A percentile compares a stretch with the other conserved stretches of the same genome.
These are phyloP conservation scores for Iberis pinnata DNA, from an alignment of 345 rosid genomes.

Conservation along the genomic window DNA sequence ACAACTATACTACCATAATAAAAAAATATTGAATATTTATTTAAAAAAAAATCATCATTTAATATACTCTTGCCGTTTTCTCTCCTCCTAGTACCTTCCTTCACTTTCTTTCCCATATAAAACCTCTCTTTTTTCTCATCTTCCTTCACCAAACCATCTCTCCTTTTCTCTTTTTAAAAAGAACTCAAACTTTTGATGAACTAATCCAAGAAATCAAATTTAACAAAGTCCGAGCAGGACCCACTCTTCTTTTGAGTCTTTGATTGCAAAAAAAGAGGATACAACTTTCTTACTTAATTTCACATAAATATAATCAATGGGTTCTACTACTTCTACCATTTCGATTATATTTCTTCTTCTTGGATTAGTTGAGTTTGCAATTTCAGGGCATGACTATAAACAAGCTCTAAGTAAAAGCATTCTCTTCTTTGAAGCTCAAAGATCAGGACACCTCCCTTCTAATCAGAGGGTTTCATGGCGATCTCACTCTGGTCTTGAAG, in stretches of 20 bases:
- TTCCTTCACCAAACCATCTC: constrained; percentile 25
- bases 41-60: neutral
- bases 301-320: constrained; percentile 9
- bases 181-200: constrained; percentile 10
- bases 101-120: constrained; percentile 43
- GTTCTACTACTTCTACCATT: constrained; percentile 12
- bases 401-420: constrained; percentile 84
- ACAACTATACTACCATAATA: neutral
- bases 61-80: constrained; percentile 26
- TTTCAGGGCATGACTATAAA: constrained; percentile 79
- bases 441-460: constrained; percentile 83
- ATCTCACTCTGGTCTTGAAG: constrained; percentile 70
- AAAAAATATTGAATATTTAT: neutral
- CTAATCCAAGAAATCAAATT: constrained; percentile 3
- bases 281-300: neutral
- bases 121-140: constrained; percentile 22
- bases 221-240: constrained; percentile 27
- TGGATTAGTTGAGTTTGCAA: constrained; percentile 43
- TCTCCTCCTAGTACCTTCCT: constrained; percentile 47
- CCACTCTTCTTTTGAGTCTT: constrained; percentile 12
- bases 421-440: constrained; percentile 93
- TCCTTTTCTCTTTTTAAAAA: constrained; percentile 1
- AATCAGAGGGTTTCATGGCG: constrained; percentile 90
- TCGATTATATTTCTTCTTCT: constrained; percentile 39
- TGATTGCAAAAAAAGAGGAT: neutral